Evolutionary conservation across 2,329 filamentous ascomycete genomes (phyloP), one percentile per base, ranked within the genome.

Genomic region (Ophiocordyceps camponoti-leonardi): DNA sequence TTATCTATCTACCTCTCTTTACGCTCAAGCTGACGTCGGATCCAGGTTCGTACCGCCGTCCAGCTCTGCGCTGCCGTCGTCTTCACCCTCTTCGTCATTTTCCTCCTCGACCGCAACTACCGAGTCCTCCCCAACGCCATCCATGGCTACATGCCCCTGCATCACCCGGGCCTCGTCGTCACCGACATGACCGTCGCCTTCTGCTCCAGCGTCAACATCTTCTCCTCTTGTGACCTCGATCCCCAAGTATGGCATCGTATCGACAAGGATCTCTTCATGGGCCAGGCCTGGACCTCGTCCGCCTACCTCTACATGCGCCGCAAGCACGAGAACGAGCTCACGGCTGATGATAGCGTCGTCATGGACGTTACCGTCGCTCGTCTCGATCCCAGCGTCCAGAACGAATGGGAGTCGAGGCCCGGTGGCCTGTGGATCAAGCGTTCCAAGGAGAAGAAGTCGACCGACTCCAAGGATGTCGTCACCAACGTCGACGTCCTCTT

Each of bases 91-190:
- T 58, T 88, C 54, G 64, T 90, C 55, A 64, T 87, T 52, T 79
- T 90, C 62, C 73, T 94, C 61, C 79, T 94, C 67, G 88, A 95
- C 66, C 84, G 81, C 58, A 85, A 83, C 60, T 94, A 92, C 67
- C 77, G 84, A 53, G 83, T 95, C 48, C 77, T 95, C 33, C 88
- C 88, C 40, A 79, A 80, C 56, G 77, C 82, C 49, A 82, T 95
- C 53, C 88, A 95, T 69, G 83, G 79, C 60, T 85, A 90, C 62
- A 78, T 94, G 56, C 88, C 88, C 23, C 76, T 79, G 49, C 87
- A 94, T 63, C 84, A 93, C 58, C 77, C 84, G 41, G 87, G 87
- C 51, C 74, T 83, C 48, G 79, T 94, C 56, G 77, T 94, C 55
- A 94, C 86, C 58, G 88, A 95, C 64, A 72, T 94, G 48, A 84